Base-by-base conservation (phyloP, 1,284 basidiomycete genomes). In the Microstroma glucosiphilum region DNA sequence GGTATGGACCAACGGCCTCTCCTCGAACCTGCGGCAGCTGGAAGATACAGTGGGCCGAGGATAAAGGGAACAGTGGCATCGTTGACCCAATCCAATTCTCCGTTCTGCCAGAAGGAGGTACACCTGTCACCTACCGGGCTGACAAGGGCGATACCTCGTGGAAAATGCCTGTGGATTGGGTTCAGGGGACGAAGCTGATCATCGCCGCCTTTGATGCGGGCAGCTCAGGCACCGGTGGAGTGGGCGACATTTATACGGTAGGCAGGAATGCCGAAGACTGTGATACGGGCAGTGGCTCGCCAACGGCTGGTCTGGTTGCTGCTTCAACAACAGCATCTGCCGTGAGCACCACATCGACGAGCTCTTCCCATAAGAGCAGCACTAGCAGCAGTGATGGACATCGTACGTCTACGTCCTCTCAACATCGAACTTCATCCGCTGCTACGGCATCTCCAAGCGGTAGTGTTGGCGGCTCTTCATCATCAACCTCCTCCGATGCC, bases 121-220 rank as follows among this genome's bases (percentile, higher is more conserved):
- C 23, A 6, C 46, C 46, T 6, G n/a, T 48, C n/a, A n/a, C 17
- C 6, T 48, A 48, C 23, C n/a, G n/a, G 4, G 46, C 46, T n/a
- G 46, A 23, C 17, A 48, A n/a, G 17, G n/a, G 46, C 46, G 46
- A 48, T 48, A 48, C 46, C 46, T n/a, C n/a, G n/a, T 48, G 46
- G 46, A 48, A 48, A 7, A n/a, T 48, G n/a, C 46, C 46, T 4
- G 46, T 48, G 6, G 46, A n/a, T 7, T 23, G 17, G 46, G 7
- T 23, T 12, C 4, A 23, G n/a, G 46, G 46, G 46, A 48, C 46
- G 6, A 23, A 48, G n/a, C 23, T 48, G 4, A 23, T 48, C 46
- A 48, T 48, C 12, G 46, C 23, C 23, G 46, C 46, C n/a, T 48
- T 48, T n/a, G 46, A 48, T 12, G 46, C 17, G 17, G 46, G 46